Base-by-base conservation (phyloP, 805 yeast genomes). In the Schizosaccharomyces osmophilus region DNA sequence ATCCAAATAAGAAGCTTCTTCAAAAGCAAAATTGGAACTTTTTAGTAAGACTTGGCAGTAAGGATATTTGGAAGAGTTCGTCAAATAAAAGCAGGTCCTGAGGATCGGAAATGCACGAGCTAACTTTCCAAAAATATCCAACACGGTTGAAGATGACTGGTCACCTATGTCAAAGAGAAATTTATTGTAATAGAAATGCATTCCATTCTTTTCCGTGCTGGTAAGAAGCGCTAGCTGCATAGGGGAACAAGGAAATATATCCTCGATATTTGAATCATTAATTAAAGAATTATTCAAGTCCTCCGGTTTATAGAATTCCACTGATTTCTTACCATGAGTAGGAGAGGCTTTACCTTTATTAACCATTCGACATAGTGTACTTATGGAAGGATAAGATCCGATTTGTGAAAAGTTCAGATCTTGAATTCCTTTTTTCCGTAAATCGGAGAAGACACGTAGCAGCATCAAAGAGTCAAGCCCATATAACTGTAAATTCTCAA, bases 191-290 rank as follows among this genome's bases (percentile, higher is more conserved):
- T 51, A 51, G 11, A 19, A 29, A 19, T 51, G 31, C n/a, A 51
- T 29, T 17, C 57, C 57, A 24, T 51, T 29, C n/a, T 22, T 51
- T 9, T 24, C 36, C 39, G 57, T 24, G 15, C 57, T 51, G n/a
- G 57, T 29, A 6, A 66, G 58, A 4, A 66, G 61, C 4, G 65
- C 68, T 54, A 64, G 67, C 42, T 66, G 68, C 32, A 66, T 39
- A 19, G 68, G 62, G 5, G 68, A 63, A 45, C 68, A 66, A 45
- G 51, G 51, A 45, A 45, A 45, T 17, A 36, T 11, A 36, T 36
- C 41, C 41, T 36, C 41, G 8, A 36, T 9, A 36, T 36, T 36
- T 3, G 41, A 13, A 36, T 11, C 8, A 36, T 13, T 11, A 6
- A 11, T 11, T 3, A 36, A 36, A 36, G 41, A 36, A 6, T 36